Evolutionary conservation across 116 monocot genomes (phyloP).

Genomic region (Iris pallida): DNA sequence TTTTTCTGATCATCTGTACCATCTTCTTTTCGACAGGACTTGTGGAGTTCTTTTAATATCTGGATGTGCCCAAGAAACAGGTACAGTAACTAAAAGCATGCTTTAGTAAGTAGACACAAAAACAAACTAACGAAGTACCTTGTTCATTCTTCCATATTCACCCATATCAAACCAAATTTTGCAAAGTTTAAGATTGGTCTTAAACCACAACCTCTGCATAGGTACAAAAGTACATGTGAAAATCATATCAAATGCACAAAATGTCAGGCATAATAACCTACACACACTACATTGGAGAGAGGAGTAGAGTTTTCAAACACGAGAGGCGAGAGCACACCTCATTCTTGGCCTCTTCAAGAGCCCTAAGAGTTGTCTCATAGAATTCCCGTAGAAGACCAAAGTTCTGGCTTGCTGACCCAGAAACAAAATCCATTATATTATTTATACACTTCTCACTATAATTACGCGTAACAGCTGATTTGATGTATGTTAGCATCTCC

Average conservation of each 20-base stretch:
- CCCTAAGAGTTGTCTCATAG: conserved; percentile 81
- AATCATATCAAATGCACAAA: neutral
- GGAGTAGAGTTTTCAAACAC: too few relatives aligned
- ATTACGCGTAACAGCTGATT: conserved; percentile 86
- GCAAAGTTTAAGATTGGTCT: conserved; percentile 95
- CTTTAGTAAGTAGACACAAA: neutral
- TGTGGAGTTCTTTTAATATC: conserved; percentile 93
- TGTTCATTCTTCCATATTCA: conserved; percentile 92
- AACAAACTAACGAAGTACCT: conserved; percentile 29
- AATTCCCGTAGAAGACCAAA: conserved; percentile 82
- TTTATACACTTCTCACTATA: conserved; percentile 98
- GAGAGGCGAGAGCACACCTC: conserved; percentile 45
- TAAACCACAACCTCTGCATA: conserved; percentile 88
- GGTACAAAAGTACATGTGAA: conserved; percentile 1
- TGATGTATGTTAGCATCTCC: conserved; percentile 92
- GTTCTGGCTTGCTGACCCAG: conserved; percentile 89
- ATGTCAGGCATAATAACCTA: too few relatives aligned
- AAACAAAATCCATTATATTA: conserved; percentile 96
- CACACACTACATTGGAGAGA: too few relatives aligned
- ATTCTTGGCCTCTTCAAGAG: conserved; percentile 92
- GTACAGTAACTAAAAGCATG: conserved; percentile 6
- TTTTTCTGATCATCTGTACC: conserved; percentile 96
- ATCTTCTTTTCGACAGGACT: conserved; percentile 89
- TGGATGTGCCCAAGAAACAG: conserved; percentile 19
- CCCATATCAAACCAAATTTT: conserved; percentile 98